These are phyloP conservation scores for Stemphylium vesicarium DNA, from an alignment of 2,329 filamentous ascomycete genomes.

Conservation along the genomic window DNA sequence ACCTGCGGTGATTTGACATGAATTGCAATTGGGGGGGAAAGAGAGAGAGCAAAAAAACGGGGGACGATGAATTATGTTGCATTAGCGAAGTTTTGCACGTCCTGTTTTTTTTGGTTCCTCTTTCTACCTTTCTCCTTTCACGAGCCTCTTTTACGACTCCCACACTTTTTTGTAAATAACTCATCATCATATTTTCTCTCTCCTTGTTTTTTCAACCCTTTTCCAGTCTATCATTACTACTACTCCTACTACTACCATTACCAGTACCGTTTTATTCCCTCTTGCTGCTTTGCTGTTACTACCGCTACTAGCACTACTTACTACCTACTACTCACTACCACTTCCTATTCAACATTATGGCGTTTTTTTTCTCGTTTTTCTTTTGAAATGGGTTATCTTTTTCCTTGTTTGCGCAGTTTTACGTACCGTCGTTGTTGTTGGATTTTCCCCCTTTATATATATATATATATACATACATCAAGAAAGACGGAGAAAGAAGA, in stretches of 20 bases:
- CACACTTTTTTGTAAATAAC: constrained; percentile 4
- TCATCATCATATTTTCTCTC: constrained; percentile 5
- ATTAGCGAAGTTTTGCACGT: neutral
- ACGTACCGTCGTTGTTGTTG: too few species aligned
- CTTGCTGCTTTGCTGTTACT: too few species aligned
- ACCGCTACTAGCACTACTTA: too few species aligned
- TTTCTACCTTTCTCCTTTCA: constrained; percentile 1
- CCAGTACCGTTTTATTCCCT: too few species aligned
- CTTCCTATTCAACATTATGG: too few species aligned
- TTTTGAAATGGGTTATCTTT: too few species aligned
- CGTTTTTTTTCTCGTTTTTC: too few species aligned
- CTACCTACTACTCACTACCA: too few species aligned
- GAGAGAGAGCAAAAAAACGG: neutral
- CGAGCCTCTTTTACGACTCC: constrained; percentile 8
- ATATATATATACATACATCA: too few species aligned
- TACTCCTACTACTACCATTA: neutral
- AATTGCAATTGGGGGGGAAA: neutral
- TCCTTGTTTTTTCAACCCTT: neutral
- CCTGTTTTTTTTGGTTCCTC: constrained; percentile 1
- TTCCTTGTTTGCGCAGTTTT: too few species aligned
- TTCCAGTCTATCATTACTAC: neutral
- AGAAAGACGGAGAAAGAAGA: too few species aligned
- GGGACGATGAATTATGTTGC: constrained; percentile 5
- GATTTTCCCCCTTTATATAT: too few species aligned
- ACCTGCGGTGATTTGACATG: neutral